Evolutionary conservation across 2,329 filamentous ascomycete genomes (phyloP).

Genomic region (Fusarium oligoseptatum): DNA sequence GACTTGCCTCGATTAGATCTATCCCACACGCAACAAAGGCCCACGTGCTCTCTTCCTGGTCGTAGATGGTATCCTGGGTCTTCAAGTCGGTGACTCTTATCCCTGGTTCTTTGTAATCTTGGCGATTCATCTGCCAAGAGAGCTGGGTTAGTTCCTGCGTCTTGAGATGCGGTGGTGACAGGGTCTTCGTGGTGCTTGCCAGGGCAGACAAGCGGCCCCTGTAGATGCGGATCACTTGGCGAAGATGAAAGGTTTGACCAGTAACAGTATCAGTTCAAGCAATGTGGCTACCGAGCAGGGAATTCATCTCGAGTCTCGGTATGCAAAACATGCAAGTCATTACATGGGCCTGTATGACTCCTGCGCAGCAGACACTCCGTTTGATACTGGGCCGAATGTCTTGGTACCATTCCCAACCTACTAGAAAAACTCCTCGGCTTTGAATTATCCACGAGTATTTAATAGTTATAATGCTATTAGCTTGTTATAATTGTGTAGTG

Average conservation of each 20-base stretch:
- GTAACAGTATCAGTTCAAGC: neutral
- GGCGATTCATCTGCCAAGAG: neutral
- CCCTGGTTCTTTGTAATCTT: neutral
- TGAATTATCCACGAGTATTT: too few species aligned
- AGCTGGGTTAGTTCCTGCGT: neutral
- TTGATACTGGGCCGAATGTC: neutral
- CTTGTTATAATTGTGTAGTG: neutral
- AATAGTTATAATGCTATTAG: too few species aligned
- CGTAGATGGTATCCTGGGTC: neutral
- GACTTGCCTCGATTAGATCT: neutral
- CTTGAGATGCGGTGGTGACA: neutral
- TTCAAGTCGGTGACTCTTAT: neutral
- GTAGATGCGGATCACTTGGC: neutral
- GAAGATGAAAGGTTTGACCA: neutral
- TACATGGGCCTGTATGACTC: neutral
- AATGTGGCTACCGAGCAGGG: neutral
- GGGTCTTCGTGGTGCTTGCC: neutral
- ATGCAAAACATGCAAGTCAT: neutral
- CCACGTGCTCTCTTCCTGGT: neutral
- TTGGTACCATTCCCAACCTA: neutral
- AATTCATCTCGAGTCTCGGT: neutral
- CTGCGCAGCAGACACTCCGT: neutral
- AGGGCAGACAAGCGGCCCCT: neutral
- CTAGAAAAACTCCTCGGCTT: neutral
- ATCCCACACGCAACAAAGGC: neutral